Evolutionary conservation across 139 green algal species (phyloP).

Genomic region (Chlorella sp.): DNA sequence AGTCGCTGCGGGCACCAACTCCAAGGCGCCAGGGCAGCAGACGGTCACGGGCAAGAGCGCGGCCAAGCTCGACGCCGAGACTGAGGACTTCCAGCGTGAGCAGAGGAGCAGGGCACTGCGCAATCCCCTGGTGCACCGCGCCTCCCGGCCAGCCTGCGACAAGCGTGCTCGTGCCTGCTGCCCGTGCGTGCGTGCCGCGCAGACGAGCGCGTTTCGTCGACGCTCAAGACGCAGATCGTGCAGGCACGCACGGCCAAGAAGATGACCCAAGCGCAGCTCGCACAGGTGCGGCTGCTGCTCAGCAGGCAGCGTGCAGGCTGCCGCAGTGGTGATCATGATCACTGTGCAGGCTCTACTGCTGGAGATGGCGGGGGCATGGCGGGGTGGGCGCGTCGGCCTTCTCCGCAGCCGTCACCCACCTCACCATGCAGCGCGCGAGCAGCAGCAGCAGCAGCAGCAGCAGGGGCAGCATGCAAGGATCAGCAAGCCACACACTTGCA

Average conservation of each 20-base stretch:
- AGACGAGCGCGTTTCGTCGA: conserved; percentile 80
- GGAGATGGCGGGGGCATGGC: too few relatives aligned
- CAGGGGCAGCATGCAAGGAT: not conserved
- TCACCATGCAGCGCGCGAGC: too few relatives aligned
- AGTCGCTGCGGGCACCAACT: conserved; percentile 36
- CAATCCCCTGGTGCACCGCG: too few relatives aligned
- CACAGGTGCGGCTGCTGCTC: conserved; percentile 61
- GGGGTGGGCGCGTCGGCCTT: too few relatives aligned
- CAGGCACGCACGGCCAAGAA: conserved; percentile 91
- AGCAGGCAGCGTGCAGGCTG: too few relatives aligned
- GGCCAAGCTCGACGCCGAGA: conserved; percentile 79
- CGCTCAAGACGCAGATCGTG: conserved; percentile 93
- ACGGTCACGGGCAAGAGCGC: conserved; percentile 52
- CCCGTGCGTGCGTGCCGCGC: conserved; percentile 1
- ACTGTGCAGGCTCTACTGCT: too few relatives aligned
- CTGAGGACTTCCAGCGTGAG: conserved; percentile 74
- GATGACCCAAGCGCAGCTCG: conserved; percentile 92
- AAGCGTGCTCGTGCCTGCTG: not conserved
- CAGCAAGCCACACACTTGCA: too few relatives aligned
- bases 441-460: not conserved
- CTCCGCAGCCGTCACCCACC: too few relatives aligned
- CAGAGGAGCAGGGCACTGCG: not conserved
- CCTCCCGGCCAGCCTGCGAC: too few relatives aligned
- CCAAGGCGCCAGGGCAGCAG: conserved; percentile 20
- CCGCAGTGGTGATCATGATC: too few relatives aligned